Conservation (phyloP, 2,329 filamentous ascomycete genomes). For the Colletotrichum spaethianum region DNA sequence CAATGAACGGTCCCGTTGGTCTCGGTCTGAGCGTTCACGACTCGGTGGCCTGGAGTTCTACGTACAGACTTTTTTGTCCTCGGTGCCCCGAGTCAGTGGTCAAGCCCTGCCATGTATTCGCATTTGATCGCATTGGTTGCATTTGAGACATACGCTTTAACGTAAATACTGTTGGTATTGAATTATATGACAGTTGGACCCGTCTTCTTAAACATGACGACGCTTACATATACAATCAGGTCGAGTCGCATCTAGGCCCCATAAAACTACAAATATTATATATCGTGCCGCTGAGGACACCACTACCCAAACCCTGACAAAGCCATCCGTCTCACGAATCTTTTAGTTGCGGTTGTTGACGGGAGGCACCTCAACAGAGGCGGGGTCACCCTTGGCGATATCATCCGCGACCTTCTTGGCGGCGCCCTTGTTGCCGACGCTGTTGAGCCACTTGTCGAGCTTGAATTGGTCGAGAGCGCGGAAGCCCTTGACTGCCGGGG, state of each 20-base stretch:
- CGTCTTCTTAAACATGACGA: conserved; percentile 1
- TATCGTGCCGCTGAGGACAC: no score
- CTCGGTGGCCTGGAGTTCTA: background rate
- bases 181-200: background rate
- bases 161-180: background rate
- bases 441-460: conserved; percentile 43
- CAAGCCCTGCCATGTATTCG: no score
- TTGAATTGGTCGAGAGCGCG: conserved; percentile 35
- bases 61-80: background rate
- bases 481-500: conserved; percentile 45
- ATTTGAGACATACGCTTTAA: no score
- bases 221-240: background rate
- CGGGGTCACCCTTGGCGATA: conserved; percentile 34
- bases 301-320: background rate
- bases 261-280: background rate
- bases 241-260: no score
- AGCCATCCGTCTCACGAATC: no score
- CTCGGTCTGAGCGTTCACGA: conserved; percentile 1
- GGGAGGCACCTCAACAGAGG: conserved; percentile 30
- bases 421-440: conserved; percentile 40
- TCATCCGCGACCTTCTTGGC: conserved; percentile 35
- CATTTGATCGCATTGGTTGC: background rate
- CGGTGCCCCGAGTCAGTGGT: background rate
- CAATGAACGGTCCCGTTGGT: background rate
- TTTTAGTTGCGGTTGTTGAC: conserved; percentile 27